phyloP scores from a whole-genome alignment of 176 grass and related monocot genomes.

The Cenchrus purpureus region DNA sequence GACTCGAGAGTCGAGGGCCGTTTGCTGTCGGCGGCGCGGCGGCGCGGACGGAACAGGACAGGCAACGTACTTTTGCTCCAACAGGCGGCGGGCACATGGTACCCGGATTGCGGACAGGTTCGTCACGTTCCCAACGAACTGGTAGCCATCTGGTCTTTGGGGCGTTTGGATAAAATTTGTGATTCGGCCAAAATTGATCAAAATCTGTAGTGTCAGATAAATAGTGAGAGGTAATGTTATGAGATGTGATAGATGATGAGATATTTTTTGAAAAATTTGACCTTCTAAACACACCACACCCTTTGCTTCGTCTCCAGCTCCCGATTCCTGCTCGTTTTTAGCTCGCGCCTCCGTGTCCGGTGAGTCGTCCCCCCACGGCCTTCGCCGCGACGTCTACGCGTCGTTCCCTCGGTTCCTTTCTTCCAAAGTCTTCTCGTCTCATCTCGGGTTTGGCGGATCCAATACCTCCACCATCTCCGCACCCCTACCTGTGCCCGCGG shows the following conservation, averaged over 20 bases:
- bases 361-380: constrained; percentile 23
- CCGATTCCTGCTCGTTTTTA: background rate
- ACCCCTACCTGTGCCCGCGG: background rate
- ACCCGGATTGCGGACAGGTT: background rate
- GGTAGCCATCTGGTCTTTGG: too few species aligned
- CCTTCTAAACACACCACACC: too few species aligned
- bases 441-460: constrained; percentile 24
- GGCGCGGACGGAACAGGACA: background rate
- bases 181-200: too few species aligned
- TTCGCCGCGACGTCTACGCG: constrained; percentile 47
- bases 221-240: too few species aligned
- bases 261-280: too few species aligned
- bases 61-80: background rate
- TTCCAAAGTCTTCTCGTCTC: constrained; percentile 35
- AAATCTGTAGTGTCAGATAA: too few species aligned
- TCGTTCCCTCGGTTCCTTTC: constrained; percentile 37
- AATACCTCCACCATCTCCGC: constrained; percentile 16
- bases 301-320: background rate
- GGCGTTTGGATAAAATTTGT: too few species aligned
- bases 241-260: too few species aligned
- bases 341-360: constrained; percentile 34
- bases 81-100: background rate
- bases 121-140: background rate
- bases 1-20: background rate
- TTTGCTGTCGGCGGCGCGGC: background rate